Base-by-base conservation (phyloP, 805 yeast genomes). In the Lachancea sp. region DNA sequence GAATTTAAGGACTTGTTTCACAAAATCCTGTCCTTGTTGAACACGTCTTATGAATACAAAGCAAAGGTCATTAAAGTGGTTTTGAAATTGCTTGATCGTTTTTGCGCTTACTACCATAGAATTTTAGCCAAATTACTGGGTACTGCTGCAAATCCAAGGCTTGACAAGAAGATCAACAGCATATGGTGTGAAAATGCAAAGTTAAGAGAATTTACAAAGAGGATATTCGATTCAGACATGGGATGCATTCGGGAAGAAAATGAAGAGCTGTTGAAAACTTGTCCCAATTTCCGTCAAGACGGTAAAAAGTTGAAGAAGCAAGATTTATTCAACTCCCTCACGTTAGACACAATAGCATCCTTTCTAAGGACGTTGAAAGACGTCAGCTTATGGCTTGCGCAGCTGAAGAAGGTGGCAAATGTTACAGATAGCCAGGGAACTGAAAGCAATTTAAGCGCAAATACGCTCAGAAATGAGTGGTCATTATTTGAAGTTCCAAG, bases 341-440 rank as follows among this genome's bases (percentile, higher is more conserved):
- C 75, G 11, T 69, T 79, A 47, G 69, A 70, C 35, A 69, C 72
- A 16, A 65, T 79, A 3, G 65, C 80, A 9, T 63, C 76, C 39
- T 63, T 84, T 32, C 63, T 78, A 15, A 66, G 74, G 11, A 73
- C 83, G 3, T 48, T 80, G 1, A 62, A 68, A 13, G 76, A 87
- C 78, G 63, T 79, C 2, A 57, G 75, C 29, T 51, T 65, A 13
- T 80, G 88, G 83, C 65, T 84, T 32, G 81, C 84, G 0, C 54
- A 54, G 4, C 60, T 79, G 53, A 67, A 74, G 40, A 72, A 74
- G 38, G 68, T 66, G 7, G 56, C 63, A 5, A 48, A 48, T 13
- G 12, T 38, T 16, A 26, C 29, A 18, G 34, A 20, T 2, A 9
- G 41, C 18, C 34, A 16, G 7, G 36, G 34, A n/a, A 24, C 21